Conservation (phyloP, 2,329 filamentous ascomycete genomes). For the Diaporthe eres region DNA sequence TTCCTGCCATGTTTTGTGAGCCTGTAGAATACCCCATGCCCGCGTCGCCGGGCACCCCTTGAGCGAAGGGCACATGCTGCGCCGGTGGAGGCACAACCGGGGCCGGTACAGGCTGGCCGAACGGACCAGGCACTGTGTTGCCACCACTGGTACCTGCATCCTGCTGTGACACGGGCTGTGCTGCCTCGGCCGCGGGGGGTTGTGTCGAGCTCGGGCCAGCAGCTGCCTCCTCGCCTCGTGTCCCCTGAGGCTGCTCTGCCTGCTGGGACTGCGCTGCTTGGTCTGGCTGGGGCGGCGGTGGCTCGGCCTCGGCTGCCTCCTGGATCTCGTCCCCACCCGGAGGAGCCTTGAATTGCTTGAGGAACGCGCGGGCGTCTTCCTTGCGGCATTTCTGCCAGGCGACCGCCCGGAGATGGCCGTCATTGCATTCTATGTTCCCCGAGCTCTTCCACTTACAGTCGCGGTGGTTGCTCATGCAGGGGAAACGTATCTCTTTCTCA, state of each 20-base stretch:
- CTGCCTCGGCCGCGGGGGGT: not conserved
- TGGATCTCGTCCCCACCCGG: not conserved
- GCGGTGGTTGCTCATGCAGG: not conserved
- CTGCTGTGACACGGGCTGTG: not conserved
- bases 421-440: not conserved
- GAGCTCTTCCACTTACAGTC: not conserved
- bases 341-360: not conserved
- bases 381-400: not conserved
- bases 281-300: not conserved
- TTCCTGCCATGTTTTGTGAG: no score
- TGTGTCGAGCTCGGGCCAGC: not conserved
- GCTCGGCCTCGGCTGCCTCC: not conserved
- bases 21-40: not conserved
- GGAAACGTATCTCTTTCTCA: no score
- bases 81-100: not conserved
- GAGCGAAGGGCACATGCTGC: not conserved
- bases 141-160: not conserved
- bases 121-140: not conserved
- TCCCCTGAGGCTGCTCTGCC: not conserved
- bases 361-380: not conserved
- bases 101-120: not conserved
- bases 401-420: accelerated
- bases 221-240: not conserved
- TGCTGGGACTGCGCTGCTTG: not conserved
- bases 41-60: not conserved